These are phyloP conservation scores for Monosporozyma servazzii DNA, from an alignment of 805 yeast species.

Conservation along the genomic window DNA sequence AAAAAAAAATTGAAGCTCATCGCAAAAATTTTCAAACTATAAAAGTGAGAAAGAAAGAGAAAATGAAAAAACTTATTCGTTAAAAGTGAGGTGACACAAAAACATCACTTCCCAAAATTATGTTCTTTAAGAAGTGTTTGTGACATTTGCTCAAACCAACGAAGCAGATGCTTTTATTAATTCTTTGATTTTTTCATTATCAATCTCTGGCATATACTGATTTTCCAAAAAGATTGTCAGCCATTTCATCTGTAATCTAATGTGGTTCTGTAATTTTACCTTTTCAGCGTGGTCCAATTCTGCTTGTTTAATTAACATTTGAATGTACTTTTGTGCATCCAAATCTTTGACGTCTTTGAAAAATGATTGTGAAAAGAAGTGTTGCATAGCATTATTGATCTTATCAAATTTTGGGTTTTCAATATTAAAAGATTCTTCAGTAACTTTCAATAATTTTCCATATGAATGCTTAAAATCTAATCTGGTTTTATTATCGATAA, in stretches of 20 bases:
- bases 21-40: constrained; percentile 7
- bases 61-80: neutral
- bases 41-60: neutral
- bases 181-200: neutral
- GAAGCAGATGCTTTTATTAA: neutral
- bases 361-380: too few species aligned
- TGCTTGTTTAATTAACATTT: too few species aligned
- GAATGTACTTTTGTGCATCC: too few species aligned
- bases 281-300: too few species aligned
- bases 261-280: too few species aligned
- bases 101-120: neutral
- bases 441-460: too few species aligned
- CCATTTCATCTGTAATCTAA: neutral
- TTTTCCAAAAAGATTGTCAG: neutral
- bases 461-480: too few species aligned
- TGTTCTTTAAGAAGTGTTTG: neutral
- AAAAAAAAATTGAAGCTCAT: constrained; percentile 1
- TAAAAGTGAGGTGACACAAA: neutral
- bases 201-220: neutral
- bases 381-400: too few species aligned
- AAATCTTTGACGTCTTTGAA: too few species aligned
- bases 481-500: too few species aligned
- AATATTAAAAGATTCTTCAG: too few species aligned
- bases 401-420: too few species aligned
- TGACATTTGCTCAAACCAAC: neutral